Evolutionary conservation across 176 grass and related monocot species (phyloP), one percentile per base, ranked within the genome.

Genomic region (Ensete glaucum): DNA sequence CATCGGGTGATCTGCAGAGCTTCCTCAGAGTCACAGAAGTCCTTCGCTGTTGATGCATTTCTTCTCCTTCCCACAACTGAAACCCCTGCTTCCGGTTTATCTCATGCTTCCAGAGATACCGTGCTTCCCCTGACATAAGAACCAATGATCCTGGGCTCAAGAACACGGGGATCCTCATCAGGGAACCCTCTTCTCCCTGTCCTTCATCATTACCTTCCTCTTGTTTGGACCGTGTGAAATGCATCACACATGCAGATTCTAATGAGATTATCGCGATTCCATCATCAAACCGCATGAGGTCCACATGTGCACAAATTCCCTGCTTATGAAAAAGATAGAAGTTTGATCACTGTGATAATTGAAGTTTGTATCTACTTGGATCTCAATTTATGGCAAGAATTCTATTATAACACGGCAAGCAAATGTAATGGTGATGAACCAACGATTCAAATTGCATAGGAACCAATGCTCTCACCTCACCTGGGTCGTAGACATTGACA

Each of bases 271-370:
- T 89, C 0, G 89, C 85, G 3, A 96, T 96, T 59, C 89, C 92
- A 56, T 96, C 92, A 0, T 89, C 89, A 27, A 96, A 96, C 50
- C 87, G 85, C 82, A 96, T 85, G n/a, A 96, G 87, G 52, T 96
- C 89, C 71, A 96, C 87, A 86, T 96, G 92, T 52, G 89, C 83
- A 57, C 87, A 89, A 51, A 96, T 96, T 51, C 92, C 92, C 92
- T 96, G 72, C 15, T 54, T 54, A 55, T 14, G 4, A 62, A 23
- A 21, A 10, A 0, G 71, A 71, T 14, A 59, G 24, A 71, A 50
- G 0, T 7, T 53, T 11, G 10, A 43, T 43, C 34, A 43, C 34
- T 43, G 34, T 43, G 34, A 43, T 43, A 43, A 43, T 43, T 6
- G 34, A 43, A 43, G 34, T 4, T 43, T 43, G 34, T 43, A 43